Evolutionary conservation across 768 basidiomycete genomes (phyloP).

Genomic region (Suillus clintonianus): DNA sequence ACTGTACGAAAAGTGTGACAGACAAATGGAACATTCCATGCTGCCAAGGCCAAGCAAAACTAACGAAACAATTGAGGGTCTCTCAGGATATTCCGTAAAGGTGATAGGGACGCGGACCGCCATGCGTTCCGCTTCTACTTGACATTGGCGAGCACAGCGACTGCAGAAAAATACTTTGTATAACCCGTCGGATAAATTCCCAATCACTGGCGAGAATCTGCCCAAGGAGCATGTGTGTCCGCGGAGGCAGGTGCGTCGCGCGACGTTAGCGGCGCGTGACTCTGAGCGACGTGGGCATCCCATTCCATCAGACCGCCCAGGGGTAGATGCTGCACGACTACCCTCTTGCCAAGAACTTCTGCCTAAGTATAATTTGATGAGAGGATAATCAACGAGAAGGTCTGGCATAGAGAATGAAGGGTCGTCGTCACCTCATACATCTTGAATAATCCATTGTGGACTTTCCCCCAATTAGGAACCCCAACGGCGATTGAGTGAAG

Average conservation of each 20-base stretch:
- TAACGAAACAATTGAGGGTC: background rate
- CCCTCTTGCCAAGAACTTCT: constrained; percentile 90
- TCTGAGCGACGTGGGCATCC: constrained; percentile 32
- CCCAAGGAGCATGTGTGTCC: constrained; percentile 18
- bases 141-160: background rate
- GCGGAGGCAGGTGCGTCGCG: background rate
- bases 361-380: constrained; percentile 44
- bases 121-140: background rate
- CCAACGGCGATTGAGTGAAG: constrained; percentile 82
- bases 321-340: constrained; percentile 95
- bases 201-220: background rate
- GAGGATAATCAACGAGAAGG: constrained; percentile 4
- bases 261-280: background rate
- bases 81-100: constrained; percentile 5
- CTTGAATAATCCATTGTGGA: constrained; percentile 86
- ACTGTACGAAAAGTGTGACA: constrained; percentile 1
- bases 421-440: constrained; percentile 81
- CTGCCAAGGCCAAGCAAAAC: background rate
- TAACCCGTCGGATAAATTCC: background rate
- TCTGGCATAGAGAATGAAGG: background rate
- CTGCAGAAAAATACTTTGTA: background rate
- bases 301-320: constrained; percentile 82
- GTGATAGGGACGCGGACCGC: background rate
- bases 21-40: background rate
- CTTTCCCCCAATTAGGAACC: constrained; percentile 91